phyloP scores from a whole-genome alignment of 2,329 filamentous ascomycete genomes.

The Emergomyces orientalis region DNA sequence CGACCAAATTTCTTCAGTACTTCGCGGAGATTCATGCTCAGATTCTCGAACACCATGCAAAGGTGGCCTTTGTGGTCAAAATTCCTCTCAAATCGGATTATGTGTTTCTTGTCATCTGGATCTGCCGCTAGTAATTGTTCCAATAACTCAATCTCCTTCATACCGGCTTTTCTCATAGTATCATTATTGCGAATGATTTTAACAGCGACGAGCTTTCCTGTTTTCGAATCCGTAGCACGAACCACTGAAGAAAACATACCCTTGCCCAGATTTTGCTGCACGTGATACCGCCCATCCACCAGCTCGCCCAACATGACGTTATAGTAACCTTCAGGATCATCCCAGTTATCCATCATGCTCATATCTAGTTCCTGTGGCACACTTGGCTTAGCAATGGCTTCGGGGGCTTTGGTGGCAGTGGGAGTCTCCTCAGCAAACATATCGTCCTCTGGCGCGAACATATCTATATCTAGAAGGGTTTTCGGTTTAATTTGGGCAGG shows the following conservation, averaged over 20 bases:
- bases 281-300: conserved; percentile 78
- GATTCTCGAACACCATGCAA: conserved; percentile 93
- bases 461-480: conserved; percentile 55
- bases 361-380: conserved; percentile 53
- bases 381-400: conserved; percentile 42
- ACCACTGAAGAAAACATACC: conserved; percentile 98
- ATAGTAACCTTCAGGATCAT: conserved; percentile 93
- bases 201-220: conserved; percentile 73
- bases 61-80: conserved; percentile 95
- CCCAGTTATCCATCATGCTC: conserved; percentile 82
- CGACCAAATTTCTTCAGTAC: conserved; percentile 93
- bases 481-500: conserved; percentile 35
- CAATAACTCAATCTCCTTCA: conserved; percentile 89
- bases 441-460: conserved; percentile 49
- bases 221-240: conserved; percentile 68
- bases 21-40: conserved; percentile 84
- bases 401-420: conserved; percentile 47
- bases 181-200: conserved; percentile 98
- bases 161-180: conserved; percentile 77
- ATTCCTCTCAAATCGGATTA: conserved; percentile 74
- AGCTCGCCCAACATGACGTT: conserved; percentile 88
- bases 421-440: conserved; percentile 75
- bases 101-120: conserved; percentile 79
- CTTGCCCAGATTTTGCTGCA: conserved; percentile 77
- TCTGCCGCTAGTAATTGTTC: conserved; percentile 79